A percentile compares a stretch with the other conserved stretches of the same genome.
Conservation (phyloP, 2,329 filamentous ascomycete species). For the Laburnicola sp. region DNA sequence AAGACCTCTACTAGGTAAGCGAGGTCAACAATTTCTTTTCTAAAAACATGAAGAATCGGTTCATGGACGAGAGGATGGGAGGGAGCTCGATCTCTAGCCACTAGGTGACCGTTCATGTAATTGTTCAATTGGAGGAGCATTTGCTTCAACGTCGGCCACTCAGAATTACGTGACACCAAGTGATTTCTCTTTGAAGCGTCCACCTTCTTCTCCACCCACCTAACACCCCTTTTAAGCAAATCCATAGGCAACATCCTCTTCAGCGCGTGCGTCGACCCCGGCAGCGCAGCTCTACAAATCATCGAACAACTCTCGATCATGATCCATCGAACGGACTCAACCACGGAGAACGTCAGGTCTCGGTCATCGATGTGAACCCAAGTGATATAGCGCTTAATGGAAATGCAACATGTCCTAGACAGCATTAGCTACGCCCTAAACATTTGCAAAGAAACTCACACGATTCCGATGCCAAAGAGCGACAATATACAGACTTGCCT, state of each 20-base stretch:
- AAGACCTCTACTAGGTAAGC: too few species aligned
- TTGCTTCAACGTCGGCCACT: not conserved
- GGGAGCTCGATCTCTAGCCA: too few species aligned
- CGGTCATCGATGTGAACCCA: not conserved
- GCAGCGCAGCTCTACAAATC: slow-evolving; percentile 9
- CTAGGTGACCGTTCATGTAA: too few species aligned
- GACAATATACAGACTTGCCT: not conserved
- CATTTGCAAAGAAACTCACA: not conserved
- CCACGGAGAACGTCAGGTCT: slow-evolving; percentile 5
- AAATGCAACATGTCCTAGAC: slow-evolving; percentile 7
- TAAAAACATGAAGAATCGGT: too few species aligned
- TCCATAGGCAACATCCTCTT: slow-evolving; percentile 7
- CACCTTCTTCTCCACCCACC: not conserved
- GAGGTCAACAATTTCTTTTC: too few species aligned
- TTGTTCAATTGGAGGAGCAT: not conserved
- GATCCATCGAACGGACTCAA: slow-evolving; percentile 2
- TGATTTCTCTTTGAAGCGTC: not conserved
- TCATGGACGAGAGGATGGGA: too few species aligned
- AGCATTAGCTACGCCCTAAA: not conserved
- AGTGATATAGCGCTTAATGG: slow-evolving; percentile 9
- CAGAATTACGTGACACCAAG: not conserved
- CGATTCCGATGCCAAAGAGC: slow-evolving; percentile 8
- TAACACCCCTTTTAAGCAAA: not conserved
- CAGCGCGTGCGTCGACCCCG: slow-evolving; percentile 5
- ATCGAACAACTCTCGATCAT: slow-evolving; percentile 9